phyloP scores from a whole-genome alignment of 345 rosid genomes.

The Populus alba region DNA sequence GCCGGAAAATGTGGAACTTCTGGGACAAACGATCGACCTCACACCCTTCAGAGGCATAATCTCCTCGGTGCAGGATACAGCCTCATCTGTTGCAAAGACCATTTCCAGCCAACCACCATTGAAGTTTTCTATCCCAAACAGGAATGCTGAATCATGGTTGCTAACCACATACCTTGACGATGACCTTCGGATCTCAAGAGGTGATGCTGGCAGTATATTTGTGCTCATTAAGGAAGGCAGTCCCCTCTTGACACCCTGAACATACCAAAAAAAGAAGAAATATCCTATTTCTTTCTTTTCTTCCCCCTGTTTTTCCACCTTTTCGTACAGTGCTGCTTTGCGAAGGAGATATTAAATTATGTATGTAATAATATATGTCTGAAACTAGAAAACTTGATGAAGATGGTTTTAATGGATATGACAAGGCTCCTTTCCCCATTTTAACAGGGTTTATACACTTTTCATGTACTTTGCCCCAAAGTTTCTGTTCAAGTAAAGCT shows the following conservation, averaged over 20 bases:
- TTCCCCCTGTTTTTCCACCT: too few relatives aligned
- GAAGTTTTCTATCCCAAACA: conserved; percentile 61
- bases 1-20: conserved; percentile 70
- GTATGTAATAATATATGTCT: too few relatives aligned
- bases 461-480: too few relatives aligned
- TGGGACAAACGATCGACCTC: conserved; percentile 84
- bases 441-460: too few relatives aligned
- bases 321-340: too few relatives aligned
- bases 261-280: neutral
- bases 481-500: too few relatives aligned
- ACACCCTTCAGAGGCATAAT: conserved; percentile 65
- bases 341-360: too few relatives aligned
- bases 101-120: conserved; percentile 91
- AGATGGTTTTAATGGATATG: too few relatives aligned
- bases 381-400: too few relatives aligned
- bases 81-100: conserved; percentile 73
- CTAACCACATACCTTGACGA: conserved; percentile 85
- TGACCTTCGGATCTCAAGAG: conserved; percentile 84
- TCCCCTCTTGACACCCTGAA: conserved; percentile 49
- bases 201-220: conserved; percentile 78
- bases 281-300: neutral
- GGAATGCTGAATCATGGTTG: conserved; percentile 74
- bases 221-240: conserved; percentile 91
- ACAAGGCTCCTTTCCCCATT: too few relatives aligned
- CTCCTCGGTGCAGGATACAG: conserved; percentile 79